Base-by-base conservation (phyloP, 805 yeast genomes). In the Starmera caribaea region DNA sequence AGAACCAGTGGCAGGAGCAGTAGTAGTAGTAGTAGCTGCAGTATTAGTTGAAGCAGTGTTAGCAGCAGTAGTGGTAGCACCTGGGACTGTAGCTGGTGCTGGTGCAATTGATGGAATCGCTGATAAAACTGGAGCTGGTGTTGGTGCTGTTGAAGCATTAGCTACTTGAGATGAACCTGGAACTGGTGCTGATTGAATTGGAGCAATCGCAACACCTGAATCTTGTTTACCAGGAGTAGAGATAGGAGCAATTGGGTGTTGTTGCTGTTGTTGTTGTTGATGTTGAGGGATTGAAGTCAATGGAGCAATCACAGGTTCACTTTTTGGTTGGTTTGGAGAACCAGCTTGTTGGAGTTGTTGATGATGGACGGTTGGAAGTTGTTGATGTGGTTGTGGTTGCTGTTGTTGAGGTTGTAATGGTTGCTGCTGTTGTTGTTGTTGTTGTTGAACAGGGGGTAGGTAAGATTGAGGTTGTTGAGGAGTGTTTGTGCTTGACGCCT, bases 401-500 rank as follows among this genome's bases (percentile, higher is more conserved):
- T 49, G 57, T 29, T 52, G 55, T 16, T 45, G 49, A 10, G 53
- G 50, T 34, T 54, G 57, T 30, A 49, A 57, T 36, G 48, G 54
- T 43, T 35, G 56, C 36, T 43, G 45, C 39, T 45, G 46, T 29
- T 43, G 40, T 34, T 40, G 45, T 35, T 46, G 45, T 40, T 39
- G 48, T 46, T 54, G 41, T 43, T 47, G 61, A 34, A 61, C 57
- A 24, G 65, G 63, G 30, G 65, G 63, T 31, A 54, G 47, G 38
- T 50, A 64, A 16, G 57, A 53, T 27, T 55, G 65, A 32, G 53
- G 58, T 34, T 57, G 66, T 40, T 62, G 66, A 8, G 59, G 59
- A 17, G 59, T 44, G 36, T 35, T 44, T 17, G 45, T 35, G 24
- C 39, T 40, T 34, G 55, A 45, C 34, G 42, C 42, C 39, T 49